Percentiles rank a stretch among this genome's conserved stretches.
These are phyloP conservation scores for Candida sanyiensis DNA, from an alignment of 805 yeast species.

Conservation along the genomic window DNA sequence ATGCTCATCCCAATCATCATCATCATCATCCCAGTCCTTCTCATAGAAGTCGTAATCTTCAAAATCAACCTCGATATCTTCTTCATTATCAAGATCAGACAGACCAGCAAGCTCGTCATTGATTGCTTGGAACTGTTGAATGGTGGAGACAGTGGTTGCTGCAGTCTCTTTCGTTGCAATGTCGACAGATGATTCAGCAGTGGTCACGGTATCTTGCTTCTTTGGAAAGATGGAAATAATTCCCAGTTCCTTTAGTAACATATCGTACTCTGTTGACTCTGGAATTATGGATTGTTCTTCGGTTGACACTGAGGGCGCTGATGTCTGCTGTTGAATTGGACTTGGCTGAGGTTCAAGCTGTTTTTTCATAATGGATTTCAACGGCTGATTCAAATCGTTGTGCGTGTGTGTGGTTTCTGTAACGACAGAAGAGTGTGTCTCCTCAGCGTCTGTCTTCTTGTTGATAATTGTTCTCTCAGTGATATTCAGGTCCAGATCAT, in stretches of 20 bases:
- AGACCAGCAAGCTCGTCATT: slow-evolving; percentile 45
- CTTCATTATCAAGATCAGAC: slow-evolving; percentile 27
- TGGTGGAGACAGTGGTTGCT: slow-evolving; percentile 33
- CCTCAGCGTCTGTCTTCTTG: not conserved
- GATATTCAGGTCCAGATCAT: slow-evolving; percentile 3
- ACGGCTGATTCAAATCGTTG: slow-evolving; percentile 1
- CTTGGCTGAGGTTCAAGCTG: not conserved
- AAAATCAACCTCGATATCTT: slow-evolving; percentile 34
- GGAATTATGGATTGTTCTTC: not conserved
- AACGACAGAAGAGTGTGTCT: not conserved
- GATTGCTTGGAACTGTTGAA: slow-evolving; percentile 47
- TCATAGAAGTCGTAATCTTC: slow-evolving; percentile 31
- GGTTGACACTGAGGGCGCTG: not conserved
- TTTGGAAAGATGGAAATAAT: slow-evolving; percentile 8
- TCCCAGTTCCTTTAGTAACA: slow-evolving; percentile 15
- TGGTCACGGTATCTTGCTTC: not conserved
- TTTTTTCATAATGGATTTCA: slow-evolving; percentile 1
- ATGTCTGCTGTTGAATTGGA: not conserved
- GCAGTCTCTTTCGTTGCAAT: not conserved
- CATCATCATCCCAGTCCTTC: slow-evolving; percentile 24
- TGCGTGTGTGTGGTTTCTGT: not conserved
- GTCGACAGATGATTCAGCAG: not conserved
- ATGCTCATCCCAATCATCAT: slow-evolving; percentile 20
- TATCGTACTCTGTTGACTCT: slow-evolving; percentile 3
- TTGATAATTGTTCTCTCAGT: slow-evolving; percentile 7